These are phyloP conservation scores for Biscutella auriculata DNA, from an alignment of 441 rosid species.

Conservation along the genomic window DNA sequence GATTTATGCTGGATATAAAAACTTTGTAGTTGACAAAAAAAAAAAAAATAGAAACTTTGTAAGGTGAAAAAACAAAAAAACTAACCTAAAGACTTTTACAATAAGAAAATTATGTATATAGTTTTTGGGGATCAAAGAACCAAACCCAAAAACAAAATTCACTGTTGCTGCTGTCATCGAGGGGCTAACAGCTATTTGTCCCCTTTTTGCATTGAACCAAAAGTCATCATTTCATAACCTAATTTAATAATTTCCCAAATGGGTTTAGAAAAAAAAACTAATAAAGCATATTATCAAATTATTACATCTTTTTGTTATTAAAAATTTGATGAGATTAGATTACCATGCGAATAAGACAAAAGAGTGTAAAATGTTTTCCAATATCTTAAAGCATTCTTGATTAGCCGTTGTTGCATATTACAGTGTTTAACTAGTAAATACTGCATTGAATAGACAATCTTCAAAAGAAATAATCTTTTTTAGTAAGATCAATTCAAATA, in stretches of 20 bases:
- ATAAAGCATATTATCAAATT: not conserved
- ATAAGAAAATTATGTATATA: not conserved
- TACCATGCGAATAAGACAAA: not conserved
- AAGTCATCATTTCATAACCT: constrained; percentile 9
- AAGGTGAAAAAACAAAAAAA: not conserved
- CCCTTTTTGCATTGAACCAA: constrained; percentile 12
- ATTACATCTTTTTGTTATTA: constrained; percentile 9
- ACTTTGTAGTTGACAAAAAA: too few species aligned
- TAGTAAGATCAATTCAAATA: too few species aligned
- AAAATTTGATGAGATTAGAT: not conserved
- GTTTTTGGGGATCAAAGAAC: not conserved
- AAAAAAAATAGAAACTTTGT: too few species aligned
- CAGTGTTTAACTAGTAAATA: too few species aligned
- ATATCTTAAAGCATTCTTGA: not conserved
- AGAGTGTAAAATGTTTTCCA: not conserved
- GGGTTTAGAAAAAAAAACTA: not conserved
- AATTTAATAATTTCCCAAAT: not conserved
- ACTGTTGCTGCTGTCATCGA: constrained; percentile 12
- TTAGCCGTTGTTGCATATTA: too few species aligned
- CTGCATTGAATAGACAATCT: too few species aligned
- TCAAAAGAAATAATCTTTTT: too few species aligned
- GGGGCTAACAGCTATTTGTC: constrained; percentile 14
- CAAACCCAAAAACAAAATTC: not conserved
- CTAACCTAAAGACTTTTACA: not conserved
- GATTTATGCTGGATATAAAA: not conserved